These are phyloP conservation scores for Jackrogersella multiformis DNA, from an alignment of 495 filamentous ascomycete genomes.

Conservation along the genomic window DNA sequence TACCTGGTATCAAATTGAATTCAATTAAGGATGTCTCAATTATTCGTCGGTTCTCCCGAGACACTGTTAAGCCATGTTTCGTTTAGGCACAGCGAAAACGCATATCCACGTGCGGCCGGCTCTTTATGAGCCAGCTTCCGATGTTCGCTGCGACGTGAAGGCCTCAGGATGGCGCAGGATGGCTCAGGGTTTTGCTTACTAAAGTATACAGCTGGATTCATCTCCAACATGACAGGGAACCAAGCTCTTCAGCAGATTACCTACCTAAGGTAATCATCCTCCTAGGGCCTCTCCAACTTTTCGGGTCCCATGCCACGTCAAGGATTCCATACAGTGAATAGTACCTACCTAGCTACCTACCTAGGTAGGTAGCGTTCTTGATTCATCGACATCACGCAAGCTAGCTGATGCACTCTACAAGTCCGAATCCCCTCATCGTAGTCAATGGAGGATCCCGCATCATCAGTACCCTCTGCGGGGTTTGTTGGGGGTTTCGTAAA, in stretches of 20 bases:
- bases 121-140: too few species aligned
- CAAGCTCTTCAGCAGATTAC: neutral
- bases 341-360: too few species aligned
- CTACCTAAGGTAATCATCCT: too few species aligned
- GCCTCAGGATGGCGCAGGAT: too few species aligned
- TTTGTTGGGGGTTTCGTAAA: neutral
- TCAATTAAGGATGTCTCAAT: neutral
- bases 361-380: neutral
- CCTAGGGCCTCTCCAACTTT: neutral
- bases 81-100: neutral
- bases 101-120: too few species aligned
- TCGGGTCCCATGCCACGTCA: neutral
- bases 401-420: neutral
- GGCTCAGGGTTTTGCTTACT: neutral
- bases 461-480: constrained; percentile 4
- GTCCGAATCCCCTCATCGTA: neutral
- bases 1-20: neutral
- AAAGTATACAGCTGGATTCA: constrained; percentile 4
- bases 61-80: neutral
- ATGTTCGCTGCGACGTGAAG: too few species aligned
- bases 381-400: neutral
- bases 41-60: neutral
- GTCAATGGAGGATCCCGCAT: neutral
- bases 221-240: neutral
- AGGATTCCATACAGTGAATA: too few species aligned